Evolutionary conservation across 306 rosid species (phyloP).

Genomic region (Gleditsia sinensis): DNA sequence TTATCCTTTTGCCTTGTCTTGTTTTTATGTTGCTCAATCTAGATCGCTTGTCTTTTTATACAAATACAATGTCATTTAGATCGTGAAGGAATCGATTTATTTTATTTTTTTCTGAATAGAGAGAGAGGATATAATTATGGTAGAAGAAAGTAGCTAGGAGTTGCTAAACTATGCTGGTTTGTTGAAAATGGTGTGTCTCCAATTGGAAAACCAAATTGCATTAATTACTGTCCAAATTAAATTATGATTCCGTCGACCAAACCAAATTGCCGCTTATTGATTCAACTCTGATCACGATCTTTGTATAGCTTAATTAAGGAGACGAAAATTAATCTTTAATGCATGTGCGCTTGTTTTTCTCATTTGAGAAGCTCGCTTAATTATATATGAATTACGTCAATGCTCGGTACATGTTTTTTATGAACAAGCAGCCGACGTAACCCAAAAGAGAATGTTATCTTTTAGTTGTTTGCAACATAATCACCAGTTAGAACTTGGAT

Average conservation of each 20-base stretch:
- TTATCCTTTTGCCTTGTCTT: not conserved
- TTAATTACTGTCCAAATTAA: slow-evolving; percentile 9
- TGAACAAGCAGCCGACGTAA: not conserved
- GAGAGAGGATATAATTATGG: not conserved
- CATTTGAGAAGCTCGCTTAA: not conserved
- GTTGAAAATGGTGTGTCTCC: slow-evolving; percentile 3
- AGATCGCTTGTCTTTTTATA: not conserved
- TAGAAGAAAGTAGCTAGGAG: not conserved
- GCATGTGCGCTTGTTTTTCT: not conserved
- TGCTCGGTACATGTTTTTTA: too few species aligned
- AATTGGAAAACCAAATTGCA: slow-evolving; percentile 19
- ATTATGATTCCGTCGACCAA: slow-evolving; percentile 16
- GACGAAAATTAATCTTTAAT: too few species aligned
- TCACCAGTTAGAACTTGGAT: not conserved
- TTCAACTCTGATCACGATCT: not conserved
- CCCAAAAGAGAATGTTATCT: not conserved
- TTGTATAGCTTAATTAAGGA: too few species aligned
- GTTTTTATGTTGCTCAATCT: not conserved
- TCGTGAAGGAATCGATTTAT: not conserved
- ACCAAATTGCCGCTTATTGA: not conserved
- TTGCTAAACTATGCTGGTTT: not conserved
- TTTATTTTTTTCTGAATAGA: too few species aligned
- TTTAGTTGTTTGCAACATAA: not conserved
- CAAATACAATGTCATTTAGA: not conserved
- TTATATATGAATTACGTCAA: not conserved